A percentile compares a stretch with the other conserved stretches of the same genome.
These are phyloP conservation scores for Trichocladium antarcticum DNA, from an alignment of 495 filamentous ascomycete species.

Conservation along the genomic window DNA sequence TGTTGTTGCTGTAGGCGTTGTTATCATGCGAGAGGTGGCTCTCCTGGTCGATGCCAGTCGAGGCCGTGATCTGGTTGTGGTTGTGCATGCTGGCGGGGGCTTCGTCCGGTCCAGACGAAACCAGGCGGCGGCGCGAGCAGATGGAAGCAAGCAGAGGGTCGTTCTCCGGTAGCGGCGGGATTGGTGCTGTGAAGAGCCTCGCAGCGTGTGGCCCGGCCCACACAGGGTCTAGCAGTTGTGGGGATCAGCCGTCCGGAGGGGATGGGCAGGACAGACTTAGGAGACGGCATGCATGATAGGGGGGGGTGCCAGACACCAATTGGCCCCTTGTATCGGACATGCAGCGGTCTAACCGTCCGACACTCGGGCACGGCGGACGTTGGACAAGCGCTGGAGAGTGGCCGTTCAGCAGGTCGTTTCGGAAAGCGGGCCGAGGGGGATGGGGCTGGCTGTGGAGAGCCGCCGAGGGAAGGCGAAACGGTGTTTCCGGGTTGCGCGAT, in stretches of 20 bases:
- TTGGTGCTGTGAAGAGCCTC: slow-evolving; percentile 16
- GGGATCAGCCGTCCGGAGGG: slow-evolving; percentile 20
- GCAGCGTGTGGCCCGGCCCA: slow-evolving; percentile 13
- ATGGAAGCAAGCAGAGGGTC: slow-evolving; percentile 13
- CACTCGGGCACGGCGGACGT: slow-evolving; percentile 1
- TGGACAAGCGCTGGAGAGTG: slow-evolving; percentile 21
- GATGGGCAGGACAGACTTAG: slow-evolving; percentile 19
- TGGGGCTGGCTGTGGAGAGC: background rate
- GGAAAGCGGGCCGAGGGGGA: slow-evolving; percentile 6
- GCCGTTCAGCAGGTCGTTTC: slow-evolving; percentile 17
- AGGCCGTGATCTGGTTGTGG: slow-evolving; percentile 39
- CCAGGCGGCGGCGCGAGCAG: slow-evolving; percentile 23
- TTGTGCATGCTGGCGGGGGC: slow-evolving; percentile 38
- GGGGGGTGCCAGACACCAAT: slow-evolving; percentile 15
- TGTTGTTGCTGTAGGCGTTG: slow-evolving; percentile 24
- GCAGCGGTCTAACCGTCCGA: slow-evolving; percentile 21
- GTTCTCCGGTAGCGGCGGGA: slow-evolving; percentile 13
- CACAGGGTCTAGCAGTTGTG: slow-evolving; percentile 13
- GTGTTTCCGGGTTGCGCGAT: slow-evolving; percentile 2
- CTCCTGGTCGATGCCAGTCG: slow-evolving; percentile 40
- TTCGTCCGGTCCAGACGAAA: slow-evolving; percentile 22
- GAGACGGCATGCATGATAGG: slow-evolving; percentile 26
- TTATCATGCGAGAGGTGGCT: slow-evolving; percentile 38
- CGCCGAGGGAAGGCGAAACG: background rate
- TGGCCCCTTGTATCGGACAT: slow-evolving; percentile 21